These are phyloP conservation scores for Microdochium nivale DNA, from an alignment of 2,329 filamentous ascomycete genomes.

Conservation along the genomic window DNA sequence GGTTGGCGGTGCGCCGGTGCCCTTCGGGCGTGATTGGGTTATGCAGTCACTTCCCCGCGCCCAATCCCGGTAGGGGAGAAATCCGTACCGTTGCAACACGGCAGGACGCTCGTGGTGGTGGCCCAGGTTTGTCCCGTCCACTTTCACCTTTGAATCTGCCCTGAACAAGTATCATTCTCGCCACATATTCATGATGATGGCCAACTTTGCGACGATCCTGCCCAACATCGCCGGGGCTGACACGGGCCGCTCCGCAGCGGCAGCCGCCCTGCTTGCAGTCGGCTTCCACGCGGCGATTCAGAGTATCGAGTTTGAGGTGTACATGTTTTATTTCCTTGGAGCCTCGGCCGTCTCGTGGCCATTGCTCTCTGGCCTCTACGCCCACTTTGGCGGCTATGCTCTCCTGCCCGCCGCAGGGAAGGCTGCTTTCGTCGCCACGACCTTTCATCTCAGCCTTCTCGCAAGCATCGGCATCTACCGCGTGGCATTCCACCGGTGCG, in stretches of 20 bases:
- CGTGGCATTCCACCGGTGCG: constrained; percentile 28
- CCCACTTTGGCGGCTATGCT: neutral
- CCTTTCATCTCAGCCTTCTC: constrained; percentile 10
- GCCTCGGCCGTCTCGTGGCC: neutral
- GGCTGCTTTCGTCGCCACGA: neutral
- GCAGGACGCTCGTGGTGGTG: too few relatives aligned
- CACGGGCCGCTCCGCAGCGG: neutral
- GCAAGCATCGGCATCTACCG: constrained; percentile 26
- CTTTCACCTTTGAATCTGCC: too few relatives aligned
- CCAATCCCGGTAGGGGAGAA: too few relatives aligned
- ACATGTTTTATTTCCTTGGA: constrained; percentile 1
- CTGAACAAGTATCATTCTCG: too few relatives aligned
- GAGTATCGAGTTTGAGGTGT: neutral
- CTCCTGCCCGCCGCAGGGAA: neutral
- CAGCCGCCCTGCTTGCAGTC: neutral
- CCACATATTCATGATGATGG: neutral
- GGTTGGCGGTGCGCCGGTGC: too few relatives aligned
- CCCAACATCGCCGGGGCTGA: neutral
- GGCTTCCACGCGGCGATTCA: neutral
- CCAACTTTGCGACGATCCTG: neutral
- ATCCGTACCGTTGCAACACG: too few relatives aligned
- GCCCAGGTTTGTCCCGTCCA: too few relatives aligned
- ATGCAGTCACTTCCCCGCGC: too few relatives aligned
- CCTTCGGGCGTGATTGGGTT: too few relatives aligned
- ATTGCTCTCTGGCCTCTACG: neutral